These are phyloP conservation scores for Parmelia sp. DNA, from an alignment of 495 filamentous ascomycete genomes.

Conservation along the genomic window DNA sequence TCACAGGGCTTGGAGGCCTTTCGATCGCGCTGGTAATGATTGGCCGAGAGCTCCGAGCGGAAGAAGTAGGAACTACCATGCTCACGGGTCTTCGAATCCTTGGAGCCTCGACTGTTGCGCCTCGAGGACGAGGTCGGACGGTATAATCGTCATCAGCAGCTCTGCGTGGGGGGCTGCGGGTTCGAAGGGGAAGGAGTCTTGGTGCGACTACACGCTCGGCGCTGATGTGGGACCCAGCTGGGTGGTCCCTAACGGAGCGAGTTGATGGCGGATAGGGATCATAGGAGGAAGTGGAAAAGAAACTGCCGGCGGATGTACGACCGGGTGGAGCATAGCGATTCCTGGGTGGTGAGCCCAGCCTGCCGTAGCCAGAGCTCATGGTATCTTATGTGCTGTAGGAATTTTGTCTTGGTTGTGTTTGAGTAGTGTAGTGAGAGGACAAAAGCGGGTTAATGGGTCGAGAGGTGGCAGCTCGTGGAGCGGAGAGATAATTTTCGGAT, in stretches of 20 bases:
- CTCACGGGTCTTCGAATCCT: conserved; percentile 22
- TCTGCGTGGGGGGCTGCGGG: conserved; percentile 23
- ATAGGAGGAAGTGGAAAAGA: conserved; percentile 22
- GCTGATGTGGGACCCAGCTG: conserved; percentile 22
- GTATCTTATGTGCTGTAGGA: not conserved
- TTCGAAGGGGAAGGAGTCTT: conserved; percentile 14
- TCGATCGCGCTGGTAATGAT: conserved; percentile 25
- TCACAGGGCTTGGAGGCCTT: conserved; percentile 24
- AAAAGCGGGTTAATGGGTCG: not conserved
- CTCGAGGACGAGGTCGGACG: conserved; percentile 22
- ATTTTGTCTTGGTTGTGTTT: not conserved
- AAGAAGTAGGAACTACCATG: conserved; percentile 19
- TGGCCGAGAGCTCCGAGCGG: conserved; percentile 21
- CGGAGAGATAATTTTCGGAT: not conserved
- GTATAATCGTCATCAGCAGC: conserved; percentile 23
- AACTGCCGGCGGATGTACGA: conserved; percentile 24
- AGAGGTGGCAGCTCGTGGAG: not conserved
- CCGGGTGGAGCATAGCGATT: conserved; percentile 23
- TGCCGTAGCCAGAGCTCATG: conserved; percentile 20
- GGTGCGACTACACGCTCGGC: conserved; percentile 21
- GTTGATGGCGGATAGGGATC: conserved; percentile 20
- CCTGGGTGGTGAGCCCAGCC: conserved; percentile 22
- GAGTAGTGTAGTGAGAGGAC: not conserved
- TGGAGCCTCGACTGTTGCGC: conserved; percentile 19
- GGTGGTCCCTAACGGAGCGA: conserved; percentile 22